phyloP scores from a whole-genome alignment of 2,329 filamentous ascomycete genomes.

The Purpureocillium lavendulum region DNA sequence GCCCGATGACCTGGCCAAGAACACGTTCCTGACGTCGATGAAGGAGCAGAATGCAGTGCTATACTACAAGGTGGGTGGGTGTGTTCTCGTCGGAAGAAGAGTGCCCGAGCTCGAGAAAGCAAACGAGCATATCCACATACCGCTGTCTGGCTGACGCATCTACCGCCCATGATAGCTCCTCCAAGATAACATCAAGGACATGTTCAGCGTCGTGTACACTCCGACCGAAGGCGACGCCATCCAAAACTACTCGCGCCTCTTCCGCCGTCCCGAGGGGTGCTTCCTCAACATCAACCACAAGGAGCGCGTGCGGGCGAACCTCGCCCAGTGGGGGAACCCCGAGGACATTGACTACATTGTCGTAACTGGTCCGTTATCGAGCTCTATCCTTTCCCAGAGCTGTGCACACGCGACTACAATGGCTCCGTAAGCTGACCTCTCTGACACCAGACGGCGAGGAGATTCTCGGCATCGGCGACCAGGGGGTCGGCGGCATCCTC shows the following conservation, averaged over 20 bases:
- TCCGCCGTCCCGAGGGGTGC: conserved; percentile 71
- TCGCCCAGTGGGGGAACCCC: conserved; percentile 58
- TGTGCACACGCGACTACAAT: too few species aligned
- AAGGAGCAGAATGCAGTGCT: conserved; percentile 81
- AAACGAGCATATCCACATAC: too few species aligned
- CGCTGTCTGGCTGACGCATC: background rate
- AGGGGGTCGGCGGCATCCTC: conserved; percentile 76
- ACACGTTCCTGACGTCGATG: conserved; percentile 78
- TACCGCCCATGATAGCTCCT: conserved; percentile 57
- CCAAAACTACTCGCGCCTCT: conserved; percentile 71
- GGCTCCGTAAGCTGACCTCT: too few species aligned
- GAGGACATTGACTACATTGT: conserved; percentile 86
- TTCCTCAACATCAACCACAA: conserved; percentile 68
- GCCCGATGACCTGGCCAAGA: conserved; percentile 64
- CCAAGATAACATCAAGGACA: conserved; percentile 71
- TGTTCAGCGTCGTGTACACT: conserved; percentile 88
- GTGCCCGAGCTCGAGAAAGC: too few species aligned
- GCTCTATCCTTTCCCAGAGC: too few species aligned
- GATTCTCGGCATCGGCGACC: conserved; percentile 84
- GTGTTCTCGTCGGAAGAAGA: too few species aligned
- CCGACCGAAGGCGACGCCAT: conserved; percentile 88
- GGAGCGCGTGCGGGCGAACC: conserved; percentile 55
- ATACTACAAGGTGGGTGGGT: conserved; percentile 59
- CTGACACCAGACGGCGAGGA: conserved; percentile 53
- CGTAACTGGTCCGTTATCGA: conserved; percentile 63